These are phyloP conservation scores for Wickerhamiella spandovensis DNA, from an alignment of 805 yeast genomes.

Conservation along the genomic window DNA sequence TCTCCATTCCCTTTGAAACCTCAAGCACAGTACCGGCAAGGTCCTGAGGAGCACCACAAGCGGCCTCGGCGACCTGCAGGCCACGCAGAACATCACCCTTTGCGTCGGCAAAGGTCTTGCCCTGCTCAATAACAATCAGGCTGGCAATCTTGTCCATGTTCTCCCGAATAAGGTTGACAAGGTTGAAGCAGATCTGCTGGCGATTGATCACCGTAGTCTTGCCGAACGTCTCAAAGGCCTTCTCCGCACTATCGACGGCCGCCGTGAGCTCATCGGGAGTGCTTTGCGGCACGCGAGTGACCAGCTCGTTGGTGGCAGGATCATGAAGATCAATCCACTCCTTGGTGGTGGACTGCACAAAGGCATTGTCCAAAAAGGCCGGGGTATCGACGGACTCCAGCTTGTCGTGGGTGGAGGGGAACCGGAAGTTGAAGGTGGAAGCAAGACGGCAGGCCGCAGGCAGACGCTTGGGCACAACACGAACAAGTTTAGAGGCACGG, in stretches of 20 bases:
- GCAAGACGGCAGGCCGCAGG: background rate
- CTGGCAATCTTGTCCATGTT: conserved; percentile 60
- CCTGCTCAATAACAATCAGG: conserved; percentile 55
- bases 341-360: conserved; percentile 35
- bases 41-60: conserved; percentile 49
- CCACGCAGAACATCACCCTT: conserved; percentile 65
- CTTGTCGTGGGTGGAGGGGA: conserved; percentile 22
- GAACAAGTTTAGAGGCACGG: background rate
- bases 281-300: conserved; percentile 58
- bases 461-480: background rate
- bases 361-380: conserved; percentile 33
- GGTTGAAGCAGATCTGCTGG: conserved; percentile 55
- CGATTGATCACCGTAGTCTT: conserved; percentile 36
- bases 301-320: conserved; percentile 59
- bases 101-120: conserved; percentile 65
- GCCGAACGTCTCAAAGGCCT: conserved; percentile 48
- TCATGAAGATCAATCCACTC: conserved; percentile 60
- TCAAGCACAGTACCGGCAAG: conserved; percentile 50
- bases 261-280: conserved; percentile 50
- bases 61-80: conserved; percentile 65
- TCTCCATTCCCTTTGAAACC: conserved; percentile 64
- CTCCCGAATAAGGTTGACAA: conserved; percentile 46
- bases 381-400: conserved; percentile 25
- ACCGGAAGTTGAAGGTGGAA: conserved; percentile 11
- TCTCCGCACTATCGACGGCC: conserved; percentile 52